Percentiles rank a stretch among this genome's conserved stretches.
Evolutionary conservation across 495 filamentous ascomycete species (phyloP).

Genomic region (Penicillium paxilli): DNA sequence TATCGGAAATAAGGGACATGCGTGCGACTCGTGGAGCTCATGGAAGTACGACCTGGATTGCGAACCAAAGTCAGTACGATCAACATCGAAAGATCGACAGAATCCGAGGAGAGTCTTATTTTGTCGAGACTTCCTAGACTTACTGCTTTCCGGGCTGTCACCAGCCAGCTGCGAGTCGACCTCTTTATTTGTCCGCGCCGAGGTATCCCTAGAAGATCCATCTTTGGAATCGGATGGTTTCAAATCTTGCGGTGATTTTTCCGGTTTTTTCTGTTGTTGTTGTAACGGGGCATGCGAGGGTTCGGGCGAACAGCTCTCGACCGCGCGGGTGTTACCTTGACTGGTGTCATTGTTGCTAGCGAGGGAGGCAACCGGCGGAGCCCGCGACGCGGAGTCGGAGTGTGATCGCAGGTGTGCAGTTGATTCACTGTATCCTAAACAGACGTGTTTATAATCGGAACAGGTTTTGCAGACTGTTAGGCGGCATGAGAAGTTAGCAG

Average conservation of each 20-base stretch:
- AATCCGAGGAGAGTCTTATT: not conserved
- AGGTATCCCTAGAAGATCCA: conserved; percentile 18
- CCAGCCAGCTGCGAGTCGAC: conserved; percentile 26
- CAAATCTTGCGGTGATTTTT: conserved; percentile 19
- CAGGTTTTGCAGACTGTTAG: conserved; percentile 67
- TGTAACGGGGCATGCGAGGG: conserved; percentile 13
- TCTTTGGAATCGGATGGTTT: conserved; percentile 23
- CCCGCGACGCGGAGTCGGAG: conserved; percentile 33
- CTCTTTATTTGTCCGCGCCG: conserved; percentile 29
- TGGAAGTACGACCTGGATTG: conserved; percentile 37
- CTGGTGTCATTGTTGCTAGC: conserved; percentile 17
- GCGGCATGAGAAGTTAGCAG: not conserved
- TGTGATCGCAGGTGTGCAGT: conserved; percentile 56
- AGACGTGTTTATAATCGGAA: conserved; percentile 70
- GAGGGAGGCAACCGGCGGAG: conserved; percentile 23
- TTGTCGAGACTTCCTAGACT: conserved; percentile 10
- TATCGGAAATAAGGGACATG: conserved; percentile 87
- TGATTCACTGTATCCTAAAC: conserved; percentile 70
- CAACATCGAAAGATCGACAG: not conserved
- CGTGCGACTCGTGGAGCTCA: conserved; percentile 48
- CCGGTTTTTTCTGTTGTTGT: not conserved
- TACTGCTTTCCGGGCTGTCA: conserved; percentile 44
- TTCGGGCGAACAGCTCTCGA: conserved; percentile 34
- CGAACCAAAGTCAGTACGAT: conserved; percentile 14
- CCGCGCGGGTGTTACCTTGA: conserved; percentile 15